phyloP scores from a whole-genome alignment of 495 filamentous ascomycete genomes.

The Aspergillus cavernicola region DNA sequence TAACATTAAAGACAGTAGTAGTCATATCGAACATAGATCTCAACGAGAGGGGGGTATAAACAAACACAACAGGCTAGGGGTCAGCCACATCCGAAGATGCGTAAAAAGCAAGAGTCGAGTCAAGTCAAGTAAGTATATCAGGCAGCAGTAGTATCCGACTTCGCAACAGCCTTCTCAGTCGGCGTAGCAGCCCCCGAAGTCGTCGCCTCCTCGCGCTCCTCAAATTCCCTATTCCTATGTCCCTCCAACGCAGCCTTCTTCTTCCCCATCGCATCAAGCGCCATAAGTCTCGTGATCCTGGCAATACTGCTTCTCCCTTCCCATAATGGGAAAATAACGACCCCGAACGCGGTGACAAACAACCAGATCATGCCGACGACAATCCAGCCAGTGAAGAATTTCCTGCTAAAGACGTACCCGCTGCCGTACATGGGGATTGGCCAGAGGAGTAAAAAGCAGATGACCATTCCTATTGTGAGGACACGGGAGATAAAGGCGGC shows the following conservation, averaged over 20 bases:
- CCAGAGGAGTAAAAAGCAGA: slow-evolving; percentile 82
- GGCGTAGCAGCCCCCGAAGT: slow-evolving; percentile 8
- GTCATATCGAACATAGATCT: neutral
- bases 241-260: slow-evolving; percentile 32
- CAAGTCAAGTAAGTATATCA: too few species aligned
- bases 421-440: slow-evolving; percentile 92
- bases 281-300: slow-evolving; percentile 62
- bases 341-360: slow-evolving; percentile 67
- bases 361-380: slow-evolving; percentile 84
- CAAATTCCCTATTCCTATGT: slow-evolving; percentile 4
- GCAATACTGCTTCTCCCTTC: slow-evolving; percentile 70
- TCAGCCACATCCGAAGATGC: neutral
- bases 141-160: slow-evolving; percentile 18
- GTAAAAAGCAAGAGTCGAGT: too few species aligned
- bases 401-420: slow-evolving; percentile 83
- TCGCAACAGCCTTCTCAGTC: slow-evolving; percentile 20
- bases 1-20: neutral
- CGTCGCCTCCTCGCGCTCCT: slow-evolving; percentile 7
- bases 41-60: slow-evolving; percentile 9
- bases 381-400: slow-evolving; percentile 93
- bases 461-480: slow-evolving; percentile 70
- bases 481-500: slow-evolving; percentile 77
- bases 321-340: slow-evolving; percentile 79
- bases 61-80: neutral
- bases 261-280: slow-evolving; percentile 64